Evolutionary conservation across 805 yeast genomes (phyloP), one percentile per base, ranked within the genome.

Genomic region (Ogataea salicorniae): DNA sequence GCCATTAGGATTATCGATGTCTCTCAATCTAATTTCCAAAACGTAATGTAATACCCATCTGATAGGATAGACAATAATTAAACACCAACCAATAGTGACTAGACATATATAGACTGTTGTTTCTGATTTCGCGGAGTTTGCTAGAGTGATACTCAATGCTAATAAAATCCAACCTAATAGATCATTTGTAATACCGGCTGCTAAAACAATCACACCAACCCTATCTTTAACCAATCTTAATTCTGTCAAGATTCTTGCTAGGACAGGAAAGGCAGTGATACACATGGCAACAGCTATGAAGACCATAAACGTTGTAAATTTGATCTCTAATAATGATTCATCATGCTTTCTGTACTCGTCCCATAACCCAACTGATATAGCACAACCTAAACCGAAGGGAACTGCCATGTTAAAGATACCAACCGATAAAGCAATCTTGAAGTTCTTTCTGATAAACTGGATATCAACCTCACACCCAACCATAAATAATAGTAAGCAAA

Each of bases 241-340:
- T 59, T 86, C 92, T 5, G 89, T 81, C 53, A 87, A 67, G 26
- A 87, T 87, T 60, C 95, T 79, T 1, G 87, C 92, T 51, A 87
- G 67, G 2, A 87, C 95, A 0, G 95, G 95, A 63, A 87, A 83
- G 0, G 95, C 95, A 3, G 95, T 87, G 54, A 87, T 84, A 52
- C 92, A 80, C 73, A 86, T 75, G 2, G 95, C 92, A 13, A 84
- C 89, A 2, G 92, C 91, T 43, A 87, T 81, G 56, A 87, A 87
- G 11, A 86, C 86, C 84, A 83, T 80, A 56, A 75, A 87, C 0
- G 89, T 84, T 14, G 91, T 81, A 60, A 85, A 86, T 46, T 80
- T 71, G 34, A 81, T 71, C 5, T 63, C 60, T 6, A 67, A 65
- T 36, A 59, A 51, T 38, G 59, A 56, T 5, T 60, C 68, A 17